Evolutionary conservation across 805 yeast species (phyloP), one percentile per base, ranked within the genome.

Genomic region (Candida ovalis): DNA sequence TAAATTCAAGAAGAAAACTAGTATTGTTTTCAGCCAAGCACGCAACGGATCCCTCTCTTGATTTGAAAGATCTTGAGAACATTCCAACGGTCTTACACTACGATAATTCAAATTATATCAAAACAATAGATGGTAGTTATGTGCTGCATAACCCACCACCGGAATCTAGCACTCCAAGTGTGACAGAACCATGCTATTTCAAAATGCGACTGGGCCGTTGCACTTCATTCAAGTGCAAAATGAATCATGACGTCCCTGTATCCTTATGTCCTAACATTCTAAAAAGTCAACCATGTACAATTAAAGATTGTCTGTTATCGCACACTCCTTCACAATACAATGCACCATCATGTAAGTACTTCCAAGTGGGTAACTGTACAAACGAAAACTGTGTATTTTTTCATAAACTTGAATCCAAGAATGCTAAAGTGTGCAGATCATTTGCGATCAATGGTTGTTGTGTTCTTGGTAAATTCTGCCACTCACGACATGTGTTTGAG

Each of bases 391-490:
- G 88, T 63, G 68, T 64, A 56, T 88, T 61, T 56, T 68, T 71
- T 30, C 87, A 75, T 64, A 75, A 71, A 68, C 57, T 57, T 45
- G 78, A 72, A 35, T 63, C 54, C 24, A 56, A 62, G 40, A 73
- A 70, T 25, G 66, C 44, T 2, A 25, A 44, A 6, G 70, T 80
- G 0, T 87, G 96, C 59, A 70, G 88, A 21, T 81, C 77, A 25
- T 88, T 87, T 68, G 76, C 91, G 4, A 56, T 82, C 30, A 78
- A 78, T 17, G 90, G 91, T 1, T 85, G 77, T 67, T 88, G 95
- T 63, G 76, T 70, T 27, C 63, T 77, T 22, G 96, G 94, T 0
- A 58, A 66, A 23, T 53, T 58, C 27, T 87, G 95, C 59, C 71
- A 75, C 5, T 74, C 76, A 41, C 63, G 75, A 32, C 96, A 87